Base-by-base conservation (phyloP, 2,329 filamentous ascomycete genomes). In the Pleurostoma richardsiae region DNA sequence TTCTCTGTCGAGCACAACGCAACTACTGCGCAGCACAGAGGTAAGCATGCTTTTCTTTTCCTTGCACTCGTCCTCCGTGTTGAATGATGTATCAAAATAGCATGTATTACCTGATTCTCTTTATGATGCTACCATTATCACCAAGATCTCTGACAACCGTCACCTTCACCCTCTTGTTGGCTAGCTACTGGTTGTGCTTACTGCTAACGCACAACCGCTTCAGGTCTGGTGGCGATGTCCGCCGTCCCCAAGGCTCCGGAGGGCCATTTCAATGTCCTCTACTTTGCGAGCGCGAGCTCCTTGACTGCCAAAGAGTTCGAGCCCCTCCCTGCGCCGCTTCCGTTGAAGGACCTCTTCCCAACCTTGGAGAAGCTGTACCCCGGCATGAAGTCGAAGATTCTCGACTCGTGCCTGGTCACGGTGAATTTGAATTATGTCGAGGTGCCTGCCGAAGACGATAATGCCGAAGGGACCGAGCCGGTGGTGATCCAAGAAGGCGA, bases 391-490 rank as follows among this genome's bases (percentile, higher is more conserved):
- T 69, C 74, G 42, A 84, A 80, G 55, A 79, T 95, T 4, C 72
- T 95, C 43, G 74, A 76, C 50, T 88, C 83, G 49, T 89, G 85
- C 60, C 76, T 90, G 47, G 77, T 95, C 52, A 92, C 88, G 28
- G 71, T 95, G 60, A 94, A 95, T 55, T 69, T 92, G 45, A 79
- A 88, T 49, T 95, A 95, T 68, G 82, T 92, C 59, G 86, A 94
- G 60, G 56, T 89, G 8, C 72, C 77, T 8, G 70, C 73, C 4
- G 52, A 46, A 5, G 59, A 60, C 5, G 72, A 72, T 39, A 66
- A 67, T 30, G 65, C 65, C 19, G 64, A 63, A 10, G 68, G 68
- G 19, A 59, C 58, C 11, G 59, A 61, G 6, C 68, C 69, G 11
- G 55, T 72, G 29, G 62, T 80, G 47, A 86, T 95, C 48, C 68